These are phyloP conservation scores for Rhizophora apiculata DNA, from an alignment of 345 rosid species.

Conservation along the genomic window DNA sequence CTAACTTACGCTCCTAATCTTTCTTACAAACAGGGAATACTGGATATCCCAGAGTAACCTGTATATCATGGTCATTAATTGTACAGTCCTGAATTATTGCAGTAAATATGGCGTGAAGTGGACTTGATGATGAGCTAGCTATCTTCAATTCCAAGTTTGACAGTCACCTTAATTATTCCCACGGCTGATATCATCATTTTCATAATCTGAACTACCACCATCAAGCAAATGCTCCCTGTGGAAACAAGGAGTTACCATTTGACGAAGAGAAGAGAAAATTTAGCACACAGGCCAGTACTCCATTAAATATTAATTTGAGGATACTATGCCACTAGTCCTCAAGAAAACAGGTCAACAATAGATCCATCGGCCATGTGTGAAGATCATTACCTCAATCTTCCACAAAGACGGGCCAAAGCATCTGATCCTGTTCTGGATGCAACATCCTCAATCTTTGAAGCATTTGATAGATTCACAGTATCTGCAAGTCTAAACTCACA, in stretches of 20 bases:
- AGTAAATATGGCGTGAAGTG: not conserved
- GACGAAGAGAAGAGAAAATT: not conserved
- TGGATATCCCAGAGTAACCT: conserved; percentile 2
- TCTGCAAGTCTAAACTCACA: conserved; percentile 94
- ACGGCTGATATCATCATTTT: conserved; percentile 29
- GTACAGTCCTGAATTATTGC: conserved; percentile 9
- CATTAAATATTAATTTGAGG: not conserved
- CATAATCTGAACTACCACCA: conserved; percentile 37
- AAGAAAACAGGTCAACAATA: not conserved
- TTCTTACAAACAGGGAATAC: not conserved
- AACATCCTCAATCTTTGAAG: conserved; percentile 71
- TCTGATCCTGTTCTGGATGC: conserved; percentile 81
- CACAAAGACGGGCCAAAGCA: conserved; percentile 91
- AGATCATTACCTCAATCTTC: conserved; percentile 62
- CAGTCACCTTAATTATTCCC: conserved; percentile 7
- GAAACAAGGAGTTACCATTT: conserved; percentile 11
- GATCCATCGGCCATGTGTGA: not conserved
- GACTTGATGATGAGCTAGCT: not conserved
- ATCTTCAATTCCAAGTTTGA: conserved; percentile 7
- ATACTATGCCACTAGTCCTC: not conserved
- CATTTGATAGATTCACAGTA: conserved; percentile 60
- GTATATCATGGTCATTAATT: conserved; percentile 1
- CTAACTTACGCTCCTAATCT: too few species aligned
- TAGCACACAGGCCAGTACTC: not conserved
- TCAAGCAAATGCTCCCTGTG: conserved; percentile 69